Conservation (phyloP, 257 asterid genomes). For the Nicotiana sylvestris region DNA sequence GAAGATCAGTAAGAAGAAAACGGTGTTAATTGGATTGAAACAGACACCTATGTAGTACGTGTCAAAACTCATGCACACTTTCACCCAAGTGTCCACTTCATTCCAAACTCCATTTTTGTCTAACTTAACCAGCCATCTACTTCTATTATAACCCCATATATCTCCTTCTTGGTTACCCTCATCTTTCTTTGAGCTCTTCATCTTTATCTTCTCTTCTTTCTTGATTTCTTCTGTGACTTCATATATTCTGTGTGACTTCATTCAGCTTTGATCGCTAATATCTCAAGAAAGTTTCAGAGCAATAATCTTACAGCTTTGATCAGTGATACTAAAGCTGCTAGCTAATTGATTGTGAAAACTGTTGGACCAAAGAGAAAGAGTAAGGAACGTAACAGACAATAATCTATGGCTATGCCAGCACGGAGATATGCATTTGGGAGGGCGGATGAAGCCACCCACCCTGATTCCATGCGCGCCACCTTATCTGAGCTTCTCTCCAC, state of each 20-base stretch:
- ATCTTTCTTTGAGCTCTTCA: neutral
- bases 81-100: slow-evolving; percentile 73
- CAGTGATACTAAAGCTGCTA: neutral
- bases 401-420: slow-evolving; percentile 34
- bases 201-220: neutral
- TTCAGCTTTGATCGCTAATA: neutral
- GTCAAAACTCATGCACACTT: slow-evolving; percentile 60
- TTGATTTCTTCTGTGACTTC: neutral
- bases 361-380: neutral
- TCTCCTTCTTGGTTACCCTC: neutral
- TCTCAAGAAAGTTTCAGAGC: neutral
- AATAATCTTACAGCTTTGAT: neutral
- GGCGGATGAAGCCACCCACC: slow-evolving; percentile 93
- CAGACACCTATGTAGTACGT: slow-evolving; percentile 51
- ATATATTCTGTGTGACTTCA: neutral
- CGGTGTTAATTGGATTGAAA: slow-evolving; percentile 16
- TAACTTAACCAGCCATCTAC: neutral
- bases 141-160: neutral
- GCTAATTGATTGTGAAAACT: neutral
- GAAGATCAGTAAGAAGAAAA: neutral
- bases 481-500: slow-evolving; percentile 79
- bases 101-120: neutral
- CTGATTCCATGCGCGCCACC: slow-evolving; percentile 81
- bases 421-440: slow-evolving; percentile 78
- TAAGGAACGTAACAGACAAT: neutral